Conservation (phyloP, 2,329 filamentous ascomycete genomes). For the Pseudocercospora musae region DNA sequence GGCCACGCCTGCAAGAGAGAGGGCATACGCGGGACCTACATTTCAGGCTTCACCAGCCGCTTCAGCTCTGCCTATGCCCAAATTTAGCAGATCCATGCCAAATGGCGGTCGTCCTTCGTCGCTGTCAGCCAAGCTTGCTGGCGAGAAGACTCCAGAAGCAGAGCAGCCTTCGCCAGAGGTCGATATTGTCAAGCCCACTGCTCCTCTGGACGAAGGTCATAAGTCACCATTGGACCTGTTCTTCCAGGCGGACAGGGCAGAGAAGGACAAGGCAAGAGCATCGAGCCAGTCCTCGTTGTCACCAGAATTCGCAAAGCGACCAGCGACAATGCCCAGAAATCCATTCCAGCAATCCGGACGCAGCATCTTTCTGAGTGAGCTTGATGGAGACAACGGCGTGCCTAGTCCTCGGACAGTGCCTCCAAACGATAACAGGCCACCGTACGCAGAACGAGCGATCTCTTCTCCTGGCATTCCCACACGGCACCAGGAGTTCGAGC, state of each 20-base stretch:
- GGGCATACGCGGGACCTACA: constrained; percentile 82
- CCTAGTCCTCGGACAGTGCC: constrained; percentile 25
- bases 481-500: constrained; percentile 28
- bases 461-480: constrained; percentile 24
- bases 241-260: constrained; percentile 81
- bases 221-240: constrained; percentile 85
- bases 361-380: constrained; percentile 65
- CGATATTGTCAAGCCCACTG: constrained; percentile 41
- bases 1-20: constrained; percentile 44
- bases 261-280: constrained; percentile 62
- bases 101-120: constrained; percentile 55
- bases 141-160: constrained; percentile 47
- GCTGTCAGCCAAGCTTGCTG: constrained; percentile 44
- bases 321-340: constrained; percentile 27
- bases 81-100: constrained; percentile 74
- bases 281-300: constrained; percentile 52
- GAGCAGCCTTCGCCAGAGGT: constrained; percentile 49
- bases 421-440: constrained; percentile 23
- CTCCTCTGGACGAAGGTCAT: constrained; percentile 41
- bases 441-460: constrained; percentile 32
- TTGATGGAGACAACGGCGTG: constrained; percentile 53
- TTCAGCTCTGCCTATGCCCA: constrained; percentile 84
- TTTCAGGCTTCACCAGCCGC: constrained; percentile 94
- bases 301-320: constrained; percentile 43
- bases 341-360: constrained; percentile 39